Evolutionary conservation across 2,329 filamentous ascomycete species (phyloP).

Genomic region (Xylariales sp.): DNA sequence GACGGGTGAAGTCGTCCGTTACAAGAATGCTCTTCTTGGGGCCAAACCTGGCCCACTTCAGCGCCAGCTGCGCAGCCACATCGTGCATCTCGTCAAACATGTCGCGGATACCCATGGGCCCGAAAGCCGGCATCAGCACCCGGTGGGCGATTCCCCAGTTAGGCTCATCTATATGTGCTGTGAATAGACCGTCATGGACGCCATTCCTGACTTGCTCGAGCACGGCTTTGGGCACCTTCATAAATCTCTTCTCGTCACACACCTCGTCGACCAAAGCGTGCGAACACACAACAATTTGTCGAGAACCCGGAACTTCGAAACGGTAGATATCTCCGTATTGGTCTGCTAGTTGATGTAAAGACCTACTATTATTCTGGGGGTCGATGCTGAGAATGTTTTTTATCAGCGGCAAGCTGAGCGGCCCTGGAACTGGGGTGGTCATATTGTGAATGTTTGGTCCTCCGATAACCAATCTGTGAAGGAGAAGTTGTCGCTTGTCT

Average conservation of each 20-base stretch:
- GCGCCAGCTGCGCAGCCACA: constrained; percentile 44
- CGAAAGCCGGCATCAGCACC: constrained; percentile 48
- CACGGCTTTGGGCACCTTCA: constrained; percentile 45
- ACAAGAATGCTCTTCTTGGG: constrained; percentile 41
- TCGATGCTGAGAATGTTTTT: constrained; percentile 8
- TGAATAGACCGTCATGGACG: constrained; percentile 25
- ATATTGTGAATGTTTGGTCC: no score
- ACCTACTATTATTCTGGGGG: constrained; percentile 1
- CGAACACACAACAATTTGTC: constrained; percentile 25
- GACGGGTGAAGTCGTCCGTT: constrained; percentile 55
- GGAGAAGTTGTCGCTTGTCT: no score
- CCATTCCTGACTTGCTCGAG: constrained; percentile 52
- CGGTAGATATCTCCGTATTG: constrained; percentile 9
- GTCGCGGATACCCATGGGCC: constrained; percentile 43
- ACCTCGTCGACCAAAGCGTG: constrained; percentile 55
- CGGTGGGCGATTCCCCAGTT: constrained; percentile 52
- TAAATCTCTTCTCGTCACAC: constrained; percentile 61
- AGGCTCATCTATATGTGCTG: constrained; percentile 19
- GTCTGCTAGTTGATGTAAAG: constrained; percentile 3
- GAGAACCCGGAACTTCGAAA: constrained; percentile 2
- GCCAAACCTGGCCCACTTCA: constrained; percentile 47
- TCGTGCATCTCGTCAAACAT: constrained; percentile 53
- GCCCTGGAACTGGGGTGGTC: constrained; percentile 8
- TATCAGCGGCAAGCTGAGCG: constrained; percentile 7
- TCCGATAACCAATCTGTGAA: no score